phyloP scores from a whole-genome alignment of 2,329 filamentous ascomycete genomes.

The Juglanconis sp. region DNA sequence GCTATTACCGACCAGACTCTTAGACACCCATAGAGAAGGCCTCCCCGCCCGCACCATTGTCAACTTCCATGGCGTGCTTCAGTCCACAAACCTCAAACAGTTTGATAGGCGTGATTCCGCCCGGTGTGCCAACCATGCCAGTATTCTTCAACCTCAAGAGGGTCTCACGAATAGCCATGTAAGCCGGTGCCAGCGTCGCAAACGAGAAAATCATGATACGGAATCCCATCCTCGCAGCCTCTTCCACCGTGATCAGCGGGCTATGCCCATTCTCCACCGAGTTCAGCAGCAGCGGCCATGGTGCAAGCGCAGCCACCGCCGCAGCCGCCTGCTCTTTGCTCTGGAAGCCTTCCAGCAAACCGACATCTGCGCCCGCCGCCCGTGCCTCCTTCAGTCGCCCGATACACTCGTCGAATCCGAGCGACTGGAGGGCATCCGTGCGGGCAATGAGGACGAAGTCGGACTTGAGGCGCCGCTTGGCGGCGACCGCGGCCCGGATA shows the following conservation, averaged over 20 bases:
- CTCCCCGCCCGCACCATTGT: constrained; percentile 27
- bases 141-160: constrained; percentile 35
- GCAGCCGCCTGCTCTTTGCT: constrained; percentile 31
- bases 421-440: constrained; percentile 51
- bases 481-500: constrained; percentile 29
- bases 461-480: constrained; percentile 31
- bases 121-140: constrained; percentile 39
- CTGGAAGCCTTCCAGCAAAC: constrained; percentile 50
- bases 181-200: constrained; percentile 45
- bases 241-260: constrained; percentile 48
- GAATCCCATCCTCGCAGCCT: constrained; percentile 55
- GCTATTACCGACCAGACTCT: neutral
- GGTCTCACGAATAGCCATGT: constrained; percentile 37
- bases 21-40: constrained; percentile 15
- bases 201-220: constrained; percentile 57
- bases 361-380: constrained; percentile 49
- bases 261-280: constrained; percentile 55
- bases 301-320: constrained; percentile 44
- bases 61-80: constrained; percentile 47
- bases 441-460: constrained; percentile 58
- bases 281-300: constrained; percentile 53
- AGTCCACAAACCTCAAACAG: constrained; percentile 52
- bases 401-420: constrained; percentile 50
- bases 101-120: constrained; percentile 33
- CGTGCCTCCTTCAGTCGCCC: constrained; percentile 42